phyloP scores from a whole-genome alignment of 83 land plant genomes.

The Thuja plicata region DNA sequence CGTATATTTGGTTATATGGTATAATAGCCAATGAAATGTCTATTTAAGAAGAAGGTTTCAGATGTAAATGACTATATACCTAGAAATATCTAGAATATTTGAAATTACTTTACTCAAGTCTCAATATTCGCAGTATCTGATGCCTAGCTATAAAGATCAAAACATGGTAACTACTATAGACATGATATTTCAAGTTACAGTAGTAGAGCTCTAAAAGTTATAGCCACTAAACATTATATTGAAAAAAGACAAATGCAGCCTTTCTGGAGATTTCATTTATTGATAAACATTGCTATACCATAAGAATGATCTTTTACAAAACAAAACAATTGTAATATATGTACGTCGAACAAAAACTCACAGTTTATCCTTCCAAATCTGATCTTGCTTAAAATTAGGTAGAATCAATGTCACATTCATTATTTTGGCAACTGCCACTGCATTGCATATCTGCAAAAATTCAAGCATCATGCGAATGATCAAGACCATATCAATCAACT shows the following conservation, averaged over 20 bases:
- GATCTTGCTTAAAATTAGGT: constrained; percentile 91
- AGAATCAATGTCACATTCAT: constrained; percentile 87
- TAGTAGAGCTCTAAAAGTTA: neutral
- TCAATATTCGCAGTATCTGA: neutral
- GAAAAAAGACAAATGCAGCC: neutral
- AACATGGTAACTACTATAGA: neutral
- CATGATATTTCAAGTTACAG: neutral
- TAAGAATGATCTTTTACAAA: neutral
- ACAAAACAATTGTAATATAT: neutral
- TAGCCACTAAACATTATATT: neutral
- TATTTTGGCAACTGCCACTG: constrained; percentile 92
- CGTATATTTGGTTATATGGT: neutral
- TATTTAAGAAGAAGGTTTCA: neutral
- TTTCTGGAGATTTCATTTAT: neutral
- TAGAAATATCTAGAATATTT: neutral
- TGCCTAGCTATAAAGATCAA: neutral
- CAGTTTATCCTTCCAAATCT: constrained; percentile 96
- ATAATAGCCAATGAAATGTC: neutral
- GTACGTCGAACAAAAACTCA: constrained; percentile 27
- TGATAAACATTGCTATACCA: neutral
- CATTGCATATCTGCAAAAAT: constrained; percentile 84
- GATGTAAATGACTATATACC: neutral
- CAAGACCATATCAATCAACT: neutral
- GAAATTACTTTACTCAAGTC: neutral
- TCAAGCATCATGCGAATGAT: neutral